Conservation (phyloP, 257 asterid genomes). For the Striga asiatica region DNA sequence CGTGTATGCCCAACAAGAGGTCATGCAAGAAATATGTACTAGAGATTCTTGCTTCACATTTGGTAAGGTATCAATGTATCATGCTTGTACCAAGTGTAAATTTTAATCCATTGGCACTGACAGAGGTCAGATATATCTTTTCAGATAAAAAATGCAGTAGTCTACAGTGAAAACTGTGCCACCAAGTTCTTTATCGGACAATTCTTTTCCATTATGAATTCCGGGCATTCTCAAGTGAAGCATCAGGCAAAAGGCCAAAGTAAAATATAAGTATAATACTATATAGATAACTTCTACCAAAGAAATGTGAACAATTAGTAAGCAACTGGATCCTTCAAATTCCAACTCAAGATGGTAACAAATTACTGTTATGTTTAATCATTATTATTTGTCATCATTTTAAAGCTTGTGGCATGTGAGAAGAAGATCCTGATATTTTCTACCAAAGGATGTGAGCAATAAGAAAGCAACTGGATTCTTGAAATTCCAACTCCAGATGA, state of each 20-base stretch:
- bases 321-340: conserved; percentile 3
- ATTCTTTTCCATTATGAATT: not conserved
- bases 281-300: conserved; percentile 6
- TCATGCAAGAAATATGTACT: conserved; percentile 1
- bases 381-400: no score
- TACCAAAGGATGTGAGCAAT: conserved; percentile 3
- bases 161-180: conserved; percentile 7
- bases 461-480: conserved; percentile 5
- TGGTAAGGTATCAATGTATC: not conserved
- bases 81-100: conserved; percentile 1
- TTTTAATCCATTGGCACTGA: not conserved
- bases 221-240: not conserved
- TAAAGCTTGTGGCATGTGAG: no score
- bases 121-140: conserved; percentile 8
- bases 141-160: not conserved
- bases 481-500: not conserved
- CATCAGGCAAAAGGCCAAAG: conserved; percentile 7
- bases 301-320: conserved; percentile 2
- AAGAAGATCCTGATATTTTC: no score
- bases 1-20: conserved; percentile 3
- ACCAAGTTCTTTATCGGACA: not conserved
- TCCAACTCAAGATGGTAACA: not conserved
- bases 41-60: not conserved
- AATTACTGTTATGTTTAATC: no score
- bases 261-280: no score